phyloP scores from a whole-genome alignment of 257 asterid species.

The Primulina eburnea region DNA sequence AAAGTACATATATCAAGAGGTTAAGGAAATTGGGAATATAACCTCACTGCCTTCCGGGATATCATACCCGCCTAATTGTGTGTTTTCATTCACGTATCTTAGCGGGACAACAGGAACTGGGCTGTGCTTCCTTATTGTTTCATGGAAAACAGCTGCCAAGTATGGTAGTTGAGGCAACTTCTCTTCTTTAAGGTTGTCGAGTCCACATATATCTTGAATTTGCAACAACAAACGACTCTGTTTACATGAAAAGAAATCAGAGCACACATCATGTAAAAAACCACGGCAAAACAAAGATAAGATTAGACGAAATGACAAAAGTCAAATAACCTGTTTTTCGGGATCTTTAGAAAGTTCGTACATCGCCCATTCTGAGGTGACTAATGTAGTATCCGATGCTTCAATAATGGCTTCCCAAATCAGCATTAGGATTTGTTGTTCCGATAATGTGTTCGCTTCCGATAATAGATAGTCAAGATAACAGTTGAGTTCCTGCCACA shows the following conservation, averaged over 20 bases:
- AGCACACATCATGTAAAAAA: background rate
- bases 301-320: background rate
- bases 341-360: slow-evolving; percentile 67
- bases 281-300: background rate
- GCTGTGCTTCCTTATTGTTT: slow-evolving; percentile 58
- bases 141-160: slow-evolving; percentile 62
- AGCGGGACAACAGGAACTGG: slow-evolving; percentile 70
- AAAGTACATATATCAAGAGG: background rate
- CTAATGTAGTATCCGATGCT: slow-evolving; percentile 63
- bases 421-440: slow-evolving; percentile 51
- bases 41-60: slow-evolving; percentile 67
- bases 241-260: background rate
- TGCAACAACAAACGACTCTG: slow-evolving; percentile 47
- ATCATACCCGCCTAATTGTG: slow-evolving; percentile 57
- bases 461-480: slow-evolving; percentile 51
- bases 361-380: slow-evolving; percentile 72
- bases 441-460: slow-evolving; percentile 49
- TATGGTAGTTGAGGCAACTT: slow-evolving; percentile 52
- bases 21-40: background rate
- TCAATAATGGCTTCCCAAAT: slow-evolving; percentile 71
- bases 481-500: slow-evolving; percentile 42
- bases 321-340: slow-evolving; percentile 43
- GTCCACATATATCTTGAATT: slow-evolving; percentile 44
- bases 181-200: slow-evolving; percentile 47
- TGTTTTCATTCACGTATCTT: slow-evolving; percentile 59